Percentiles rank a stretch among this genome's conserved stretches.
These are phyloP conservation scores for Aspergillus ochraceoroseus DNA, from an alignment of 2,329 filamentous ascomycete species.

Conservation along the genomic window DNA sequence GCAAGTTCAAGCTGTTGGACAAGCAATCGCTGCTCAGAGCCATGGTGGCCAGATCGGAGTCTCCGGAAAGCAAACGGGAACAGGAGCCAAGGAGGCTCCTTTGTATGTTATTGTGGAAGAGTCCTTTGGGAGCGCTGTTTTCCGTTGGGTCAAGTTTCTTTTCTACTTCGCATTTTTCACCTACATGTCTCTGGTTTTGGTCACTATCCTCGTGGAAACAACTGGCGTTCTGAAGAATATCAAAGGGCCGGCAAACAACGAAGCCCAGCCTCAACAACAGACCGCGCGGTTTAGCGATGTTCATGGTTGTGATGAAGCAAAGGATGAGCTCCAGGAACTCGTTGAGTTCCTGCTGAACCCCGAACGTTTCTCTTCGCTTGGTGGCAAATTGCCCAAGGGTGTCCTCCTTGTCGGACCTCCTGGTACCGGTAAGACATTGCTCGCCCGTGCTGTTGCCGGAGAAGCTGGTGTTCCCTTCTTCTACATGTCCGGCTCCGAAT, in stretches of 20 bases:
- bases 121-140: constrained; percentile 69
- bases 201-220: constrained; percentile 78
- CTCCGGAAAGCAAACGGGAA: constrained; percentile 48
- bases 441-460: constrained; percentile 90
- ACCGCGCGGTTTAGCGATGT: constrained; percentile 89
- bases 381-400: constrained; percentile 94
- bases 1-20: constrained; percentile 71
- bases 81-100: constrained; percentile 74
- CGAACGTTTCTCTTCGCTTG: constrained; percentile 85
- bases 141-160: constrained; percentile 88
- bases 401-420: constrained; percentile 91
- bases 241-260: constrained; percentile 64
- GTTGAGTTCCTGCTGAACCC: constrained; percentile 95
- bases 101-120: constrained; percentile 96
- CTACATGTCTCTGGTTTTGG: constrained; percentile 72
- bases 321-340: constrained; percentile 94
- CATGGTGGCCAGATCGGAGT: constrained; percentile 61
- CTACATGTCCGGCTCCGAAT: constrained; percentile 99
- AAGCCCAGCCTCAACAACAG: constrained; percentile 89
- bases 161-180: constrained; percentile 70
- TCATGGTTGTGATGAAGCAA: constrained; percentile 95
- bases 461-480: constrained; percentile 98
- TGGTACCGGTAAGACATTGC: constrained; percentile 93
- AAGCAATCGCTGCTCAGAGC: constrained; percentile 70
- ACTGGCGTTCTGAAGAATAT: constrained; percentile 75